These are phyloP conservation scores for Aspergillus tanneri DNA, from an alignment of 2,329 filamentous ascomycete genomes.

Conservation along the genomic window DNA sequence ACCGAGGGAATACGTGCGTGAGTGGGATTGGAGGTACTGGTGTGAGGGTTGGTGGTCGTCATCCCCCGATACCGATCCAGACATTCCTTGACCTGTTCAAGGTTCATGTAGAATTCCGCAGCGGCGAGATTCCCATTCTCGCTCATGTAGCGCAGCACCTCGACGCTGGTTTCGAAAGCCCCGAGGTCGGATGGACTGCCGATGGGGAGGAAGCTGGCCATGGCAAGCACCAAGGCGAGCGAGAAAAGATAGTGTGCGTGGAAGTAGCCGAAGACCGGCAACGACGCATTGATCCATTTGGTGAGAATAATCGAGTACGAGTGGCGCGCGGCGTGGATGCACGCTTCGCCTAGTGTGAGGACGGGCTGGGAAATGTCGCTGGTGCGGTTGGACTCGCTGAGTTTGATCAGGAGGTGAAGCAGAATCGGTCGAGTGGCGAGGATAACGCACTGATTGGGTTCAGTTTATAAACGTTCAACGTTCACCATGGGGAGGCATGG, in stretches of 20 bases:
- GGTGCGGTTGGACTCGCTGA: conserved; percentile 22
- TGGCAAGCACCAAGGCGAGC: conserved; percentile 38
- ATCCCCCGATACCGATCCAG: conserved; percentile 25
- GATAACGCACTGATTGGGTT: conserved; percentile 35
- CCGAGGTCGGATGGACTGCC: conserved; percentile 32
- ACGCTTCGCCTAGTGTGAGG: conserved; percentile 39
- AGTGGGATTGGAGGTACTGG: background rate
- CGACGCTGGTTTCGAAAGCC: conserved; percentile 34
- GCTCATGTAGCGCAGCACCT: conserved; percentile 34
- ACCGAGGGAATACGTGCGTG: background rate
- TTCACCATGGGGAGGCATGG: background rate
- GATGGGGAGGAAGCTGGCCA: conserved; percentile 37
- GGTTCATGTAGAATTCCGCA: conserved; percentile 35
- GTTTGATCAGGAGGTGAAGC: conserved; percentile 39
- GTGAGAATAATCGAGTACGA: conserved; percentile 40
- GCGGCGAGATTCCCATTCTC: conserved; percentile 39
- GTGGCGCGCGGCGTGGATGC: conserved; percentile 39
- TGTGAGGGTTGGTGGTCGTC: background rate
- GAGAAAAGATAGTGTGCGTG: conserved; percentile 44
- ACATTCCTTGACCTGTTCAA: conserved; percentile 34
- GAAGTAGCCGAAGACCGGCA: conserved; percentile 42
- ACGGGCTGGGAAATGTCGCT: conserved; percentile 35
- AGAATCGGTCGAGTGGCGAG: conserved; percentile 41
- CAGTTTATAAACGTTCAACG: background rate
- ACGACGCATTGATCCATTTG: conserved; percentile 40